phyloP scores from a whole-genome alignment of 495 filamentous ascomycete species.

The Penicillium odoratum region DNA sequence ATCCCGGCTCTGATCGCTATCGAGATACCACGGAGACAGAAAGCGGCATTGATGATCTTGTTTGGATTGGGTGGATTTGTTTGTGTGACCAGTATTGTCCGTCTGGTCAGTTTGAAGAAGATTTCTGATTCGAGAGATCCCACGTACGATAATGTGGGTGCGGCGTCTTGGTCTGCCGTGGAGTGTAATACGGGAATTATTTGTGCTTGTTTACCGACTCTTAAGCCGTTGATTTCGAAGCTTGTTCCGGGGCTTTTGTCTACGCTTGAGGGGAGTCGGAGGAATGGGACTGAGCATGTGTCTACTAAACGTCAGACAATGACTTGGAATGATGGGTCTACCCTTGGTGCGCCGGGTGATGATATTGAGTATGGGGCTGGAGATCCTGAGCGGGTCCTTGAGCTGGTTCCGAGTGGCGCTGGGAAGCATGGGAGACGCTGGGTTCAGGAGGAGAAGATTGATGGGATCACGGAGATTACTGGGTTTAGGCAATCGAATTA shows the following conservation, averaged over 20 bases:
- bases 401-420: conserved; percentile 22
- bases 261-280: conserved; percentile 24
- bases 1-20: conserved; percentile 47
- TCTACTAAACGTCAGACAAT: conserved; percentile 22
- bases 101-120: conserved; percentile 37
- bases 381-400: conserved; percentile 28
- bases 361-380: conserved; percentile 35
- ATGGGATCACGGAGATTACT: conserved; percentile 6
- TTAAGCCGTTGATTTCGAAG: conserved; percentile 72
- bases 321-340: conserved; percentile 38
- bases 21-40: conserved; percentile 48
- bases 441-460: conserved; percentile 12
- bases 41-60: conserved; percentile 45
- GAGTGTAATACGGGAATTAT: conserved; percentile 89
- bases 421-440: conserved; percentile 7
- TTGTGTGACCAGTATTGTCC: conserved; percentile 46
- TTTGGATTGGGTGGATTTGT: conserved; percentile 54
- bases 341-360: conserved; percentile 32
- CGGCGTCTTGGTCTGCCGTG: conserved; percentile 77
- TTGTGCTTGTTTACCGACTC: conserved; percentile 81
- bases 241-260: conserved; percentile 36
- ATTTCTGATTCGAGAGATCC: conserved; percentile 43
- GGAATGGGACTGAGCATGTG: conserved; percentile 15
- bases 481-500: background rate
- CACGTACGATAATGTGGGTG: conserved; percentile 56